Evolutionary conservation across 345 rosid species (phyloP), one percentile per base, ranked within the genome.

Genomic region (Aurinia saxatilis): DNA sequence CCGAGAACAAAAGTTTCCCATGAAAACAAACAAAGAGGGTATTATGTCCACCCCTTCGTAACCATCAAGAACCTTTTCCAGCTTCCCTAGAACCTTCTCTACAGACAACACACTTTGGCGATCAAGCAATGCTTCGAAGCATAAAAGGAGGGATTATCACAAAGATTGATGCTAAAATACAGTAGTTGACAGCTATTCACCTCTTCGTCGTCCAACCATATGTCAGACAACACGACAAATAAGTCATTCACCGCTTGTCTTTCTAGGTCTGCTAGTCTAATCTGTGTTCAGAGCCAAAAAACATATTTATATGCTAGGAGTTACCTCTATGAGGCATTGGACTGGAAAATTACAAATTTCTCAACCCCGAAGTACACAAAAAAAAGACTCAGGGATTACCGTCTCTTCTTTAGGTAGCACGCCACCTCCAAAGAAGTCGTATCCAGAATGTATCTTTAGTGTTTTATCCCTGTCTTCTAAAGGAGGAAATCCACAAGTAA

Each of bases 401-500:
- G 75, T 82, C 67, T 90, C 96, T 72, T 90, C 92, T 72, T 79
- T 90, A n/a, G 85, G 72, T 45, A 79, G 73, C 60, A 60, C 53
- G 50, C 99, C 97, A 30, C 90, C 66, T 36, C 97, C 97, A 36
- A 90, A 93, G 81, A 90, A 85, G 81, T 90, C 95, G 56, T 77
- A 80, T 53, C 84, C 90, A 9, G 78, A 80, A 68, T 87, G 74
- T 64, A 73, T 55, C 68, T 84, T 86, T 44, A 79, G 72, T 63
- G 99, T 87, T 73, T 81, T 83, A 8, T 78, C 84, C 62, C 96
- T 84, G 56, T 84, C 91, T 77, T 90, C 99, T 48, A 90, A 44
- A 8, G 96, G 96, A 69, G 97, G 96, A 81, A 93, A 93, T 25
- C 99, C 97, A 37, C 99, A 93, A 1, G 95, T 85, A 56, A 73